phyloP scores from a whole-genome alignment of 805 yeast species.

The Kluyveromyces starmeri region DNA sequence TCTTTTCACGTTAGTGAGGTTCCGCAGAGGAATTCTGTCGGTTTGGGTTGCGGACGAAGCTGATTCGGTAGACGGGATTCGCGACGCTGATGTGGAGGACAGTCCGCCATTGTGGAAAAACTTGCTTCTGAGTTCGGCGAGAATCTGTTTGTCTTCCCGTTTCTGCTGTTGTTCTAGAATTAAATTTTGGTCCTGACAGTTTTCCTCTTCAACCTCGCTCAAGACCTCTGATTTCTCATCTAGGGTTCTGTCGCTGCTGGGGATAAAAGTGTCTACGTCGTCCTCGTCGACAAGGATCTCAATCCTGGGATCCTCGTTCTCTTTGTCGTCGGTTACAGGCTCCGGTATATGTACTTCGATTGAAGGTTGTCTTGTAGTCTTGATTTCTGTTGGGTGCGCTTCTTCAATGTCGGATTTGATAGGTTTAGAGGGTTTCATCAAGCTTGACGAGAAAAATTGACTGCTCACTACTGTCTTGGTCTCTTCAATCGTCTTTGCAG shows the following conservation, averaged over 20 bases:
- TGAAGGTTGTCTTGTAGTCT: too few relatives aligned
- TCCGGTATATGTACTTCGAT: too few relatives aligned
- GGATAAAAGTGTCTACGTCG: too few relatives aligned
- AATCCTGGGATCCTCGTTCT: too few relatives aligned
- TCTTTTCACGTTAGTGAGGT: constrained; percentile 2
- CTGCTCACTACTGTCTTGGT: not conserved
- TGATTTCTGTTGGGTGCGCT: too few relatives aligned
- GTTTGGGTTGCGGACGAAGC: too few relatives aligned
- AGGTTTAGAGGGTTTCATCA: too few relatives aligned
- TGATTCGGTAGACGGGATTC: too few relatives aligned
- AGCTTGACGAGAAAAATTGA: constrained; percentile 3
- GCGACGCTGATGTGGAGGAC: not conserved
- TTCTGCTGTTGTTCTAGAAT: not conserved
- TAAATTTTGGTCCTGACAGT: not conserved
- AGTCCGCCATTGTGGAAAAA: constrained; percentile 1
- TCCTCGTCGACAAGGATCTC: too few relatives aligned
- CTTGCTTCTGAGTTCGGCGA: constrained; percentile 1
- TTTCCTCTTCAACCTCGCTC: constrained; percentile 13
- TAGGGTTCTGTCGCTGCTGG: too few relatives aligned
- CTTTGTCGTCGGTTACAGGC: too few relatives aligned
- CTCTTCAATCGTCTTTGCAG: constrained; percentile 1
- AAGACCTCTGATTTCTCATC: constrained; percentile 16
- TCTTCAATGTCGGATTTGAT: too few relatives aligned
- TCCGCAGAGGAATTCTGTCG: not conserved
- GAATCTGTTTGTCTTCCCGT: not conserved